A percentile compares a stretch with the other conserved stretches of the same genome.
Conservation (phyloP, 768 basidiomycete species). For the Daedaleopsis sinensis region DNA sequence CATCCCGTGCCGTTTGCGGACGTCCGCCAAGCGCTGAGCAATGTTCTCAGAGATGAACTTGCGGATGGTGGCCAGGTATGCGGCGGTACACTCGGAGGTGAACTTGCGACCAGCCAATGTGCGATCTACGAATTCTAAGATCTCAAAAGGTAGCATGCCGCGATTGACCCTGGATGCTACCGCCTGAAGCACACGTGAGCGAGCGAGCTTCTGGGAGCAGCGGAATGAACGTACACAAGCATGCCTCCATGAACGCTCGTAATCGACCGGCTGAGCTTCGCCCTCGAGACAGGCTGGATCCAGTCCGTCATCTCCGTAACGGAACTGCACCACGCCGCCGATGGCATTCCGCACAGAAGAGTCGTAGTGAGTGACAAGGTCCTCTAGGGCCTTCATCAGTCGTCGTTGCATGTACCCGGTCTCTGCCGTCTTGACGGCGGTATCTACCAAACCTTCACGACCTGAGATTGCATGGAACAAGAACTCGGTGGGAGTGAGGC, state of each 20-base stretch:
- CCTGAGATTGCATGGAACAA: constrained; percentile 99
- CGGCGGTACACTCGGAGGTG: constrained; percentile 66
- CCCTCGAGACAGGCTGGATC: constrained; percentile 97
- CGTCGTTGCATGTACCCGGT: constrained; percentile 99
- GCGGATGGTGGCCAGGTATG: constrained; percentile 70
- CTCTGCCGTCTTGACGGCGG: constrained; percentile 99
- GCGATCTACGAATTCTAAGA: constrained; percentile 68
- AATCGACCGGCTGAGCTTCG: constrained; percentile 92
- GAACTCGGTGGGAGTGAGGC: constrained; percentile 92
- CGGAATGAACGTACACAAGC: constrained; percentile 55
- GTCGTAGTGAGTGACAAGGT: constrained; percentile 95
- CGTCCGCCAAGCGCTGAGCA: constrained; percentile 62
- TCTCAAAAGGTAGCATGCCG: constrained; percentile 84
- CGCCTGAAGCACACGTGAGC: constrained; percentile 45
- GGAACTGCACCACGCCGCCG: constrained; percentile 96
- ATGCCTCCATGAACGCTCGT: constrained; percentile 85
- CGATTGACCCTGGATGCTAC: constrained; percentile 60
- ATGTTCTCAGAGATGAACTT: constrained; percentile 73
- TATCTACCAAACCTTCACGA: constrained; percentile 97
- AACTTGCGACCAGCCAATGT: constrained; percentile 64
- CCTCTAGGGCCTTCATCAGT: constrained; percentile 98
- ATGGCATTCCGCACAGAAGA: constrained; percentile 92
- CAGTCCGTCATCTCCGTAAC: constrained; percentile 95
- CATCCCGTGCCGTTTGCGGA: constrained; percentile 77
- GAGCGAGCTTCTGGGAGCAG: background rate